A percentile compares a stretch with the other conserved stretches of the same genome.
Evolutionary conservation across 495 filamentous ascomycete species (phyloP).

Genomic region (Bathelium albidoporum): DNA sequence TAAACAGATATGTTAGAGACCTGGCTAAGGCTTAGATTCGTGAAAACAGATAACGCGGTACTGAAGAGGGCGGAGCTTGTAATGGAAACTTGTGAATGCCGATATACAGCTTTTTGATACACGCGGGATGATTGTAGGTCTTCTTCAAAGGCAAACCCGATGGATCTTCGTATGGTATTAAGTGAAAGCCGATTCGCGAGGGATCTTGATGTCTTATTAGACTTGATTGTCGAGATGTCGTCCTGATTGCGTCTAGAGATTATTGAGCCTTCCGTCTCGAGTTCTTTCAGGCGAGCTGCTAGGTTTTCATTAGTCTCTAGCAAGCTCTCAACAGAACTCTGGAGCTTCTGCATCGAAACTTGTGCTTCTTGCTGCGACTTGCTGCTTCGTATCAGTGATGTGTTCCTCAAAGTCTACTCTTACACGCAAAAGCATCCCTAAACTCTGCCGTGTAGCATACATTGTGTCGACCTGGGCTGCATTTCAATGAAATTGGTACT

Average conservation of each 20-base stretch:
- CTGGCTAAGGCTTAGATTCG: slow-evolving; percentile 1
- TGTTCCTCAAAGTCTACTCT: neutral
- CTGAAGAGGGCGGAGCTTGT: neutral
- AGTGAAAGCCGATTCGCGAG: neutral
- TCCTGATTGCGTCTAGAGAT: neutral
- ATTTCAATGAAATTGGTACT: neutral
- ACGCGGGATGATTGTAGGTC: neutral
- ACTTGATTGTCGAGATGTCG: neutral
- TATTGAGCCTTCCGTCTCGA: neutral
- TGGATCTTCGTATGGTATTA: neutral
- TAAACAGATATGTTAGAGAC: slow-evolving; percentile 10
- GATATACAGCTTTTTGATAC: neutral
- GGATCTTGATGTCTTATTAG: neutral
- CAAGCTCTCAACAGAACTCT: neutral
- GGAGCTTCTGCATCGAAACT: neutral
- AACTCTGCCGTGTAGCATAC: neutral
- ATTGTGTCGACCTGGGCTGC: neutral
- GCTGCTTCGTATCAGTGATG: neutral
- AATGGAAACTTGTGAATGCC: neutral
- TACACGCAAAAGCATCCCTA: neutral
- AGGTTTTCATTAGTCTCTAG: neutral
- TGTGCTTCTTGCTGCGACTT: neutral
- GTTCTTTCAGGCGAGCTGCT: neutral
- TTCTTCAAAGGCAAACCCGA: neutral
- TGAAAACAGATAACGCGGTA: slow-evolving; percentile 4